Base-by-base conservation (phyloP, 768 basidiomycete genomes). In the Lanmaoa pseudosensibilis region DNA sequence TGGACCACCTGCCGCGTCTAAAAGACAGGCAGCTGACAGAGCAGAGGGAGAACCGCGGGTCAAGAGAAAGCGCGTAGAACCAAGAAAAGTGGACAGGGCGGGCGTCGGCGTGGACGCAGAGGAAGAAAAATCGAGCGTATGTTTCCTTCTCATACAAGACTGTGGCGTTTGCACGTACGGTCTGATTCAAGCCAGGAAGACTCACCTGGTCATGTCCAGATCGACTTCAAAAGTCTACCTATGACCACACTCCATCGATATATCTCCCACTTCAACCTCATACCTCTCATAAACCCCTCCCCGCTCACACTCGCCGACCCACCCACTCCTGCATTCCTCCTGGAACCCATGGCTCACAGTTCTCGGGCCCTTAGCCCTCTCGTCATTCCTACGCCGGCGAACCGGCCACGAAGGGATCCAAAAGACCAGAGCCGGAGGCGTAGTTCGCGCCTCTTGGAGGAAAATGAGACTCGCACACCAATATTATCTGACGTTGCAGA, bases 151-250 rank as follows among this genome's bases (percentile, higher is more conserved):
- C 30, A 19, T n/a, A 18, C 39, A 6, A 32, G 56, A 33, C 41
- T 47, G 21, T 37, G 52, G 40, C 49, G 18, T 23, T 36, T 36
- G 45, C 43, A 47, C 44, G 45, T 46, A 23, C 45, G 36, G 55
- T 43, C 46, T 6, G 11, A 27, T 38, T 37, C 39, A 39, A 21
- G n/a, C 18, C 40, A 8, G 23, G 19, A 21, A 44, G 37, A 58
- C 64, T 65, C 57, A 62, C 53, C 40, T 27, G 44, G 51, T 51
- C 59, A 8, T 53, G 39, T 44, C 36, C 69, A 93, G 90, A 81
- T 92, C 62, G 88, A 92, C 66, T 92, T 93, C 68, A 76, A 78
- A 44, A 83, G 83, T 62, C 77, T 92, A 75, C 82, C 90, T n/a
- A 74, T 77, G 13, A 72, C 80, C 18, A 80, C 81, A 15, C 74